Conservation (phyloP, 2,329 filamentous ascomycete genomes). For the Lasiodiplodia hormozganensis region DNA sequence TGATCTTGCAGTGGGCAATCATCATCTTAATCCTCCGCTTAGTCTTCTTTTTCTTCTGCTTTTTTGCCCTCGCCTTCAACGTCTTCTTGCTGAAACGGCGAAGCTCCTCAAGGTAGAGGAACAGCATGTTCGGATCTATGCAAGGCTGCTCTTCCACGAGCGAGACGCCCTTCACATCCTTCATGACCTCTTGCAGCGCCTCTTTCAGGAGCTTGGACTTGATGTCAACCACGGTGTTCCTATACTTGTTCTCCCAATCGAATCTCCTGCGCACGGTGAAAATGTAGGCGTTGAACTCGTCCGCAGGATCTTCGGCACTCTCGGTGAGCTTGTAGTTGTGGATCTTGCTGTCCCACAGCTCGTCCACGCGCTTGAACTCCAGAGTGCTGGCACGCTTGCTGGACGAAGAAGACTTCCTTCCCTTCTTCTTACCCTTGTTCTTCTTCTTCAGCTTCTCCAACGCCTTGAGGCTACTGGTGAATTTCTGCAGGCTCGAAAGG, state of each 20-base stretch:
- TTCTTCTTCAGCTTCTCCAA: slow-evolving; percentile 27
- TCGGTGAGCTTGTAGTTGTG: slow-evolving; percentile 74
- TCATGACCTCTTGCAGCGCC: slow-evolving; percentile 73
- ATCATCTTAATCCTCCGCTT: slow-evolving; percentile 65
- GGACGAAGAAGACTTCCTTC: slow-evolving; percentile 32
- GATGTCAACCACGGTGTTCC: slow-evolving; percentile 78
- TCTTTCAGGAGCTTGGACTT: slow-evolving; percentile 82
- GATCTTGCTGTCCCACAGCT: slow-evolving; percentile 63
- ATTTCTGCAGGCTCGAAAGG: neutral
- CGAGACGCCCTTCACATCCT: slow-evolving; percentile 77
- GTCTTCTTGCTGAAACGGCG: slow-evolving; percentile 65
- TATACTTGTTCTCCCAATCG: slow-evolving; percentile 83
- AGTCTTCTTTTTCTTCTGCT: slow-evolving; percentile 67
- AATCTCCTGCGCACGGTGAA: slow-evolving; percentile 86
- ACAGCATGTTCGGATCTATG: slow-evolving; percentile 56
- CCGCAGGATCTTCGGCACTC: slow-evolving; percentile 67
- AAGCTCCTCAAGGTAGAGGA: slow-evolving; percentile 79
- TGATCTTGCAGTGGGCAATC: slow-evolving; percentile 71
- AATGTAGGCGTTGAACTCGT: slow-evolving; percentile 77
- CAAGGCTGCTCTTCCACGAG: slow-evolving; percentile 81
- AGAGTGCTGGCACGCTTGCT: slow-evolving; percentile 56
- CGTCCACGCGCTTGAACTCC: slow-evolving; percentile 74
- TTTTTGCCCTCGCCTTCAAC: slow-evolving; percentile 65
- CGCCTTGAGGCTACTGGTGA: neutral
- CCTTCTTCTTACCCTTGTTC: slow-evolving; percentile 31